Evolutionary conservation across 257 asterid species (phyloP).

Genomic region (Phtheirospermum japonicum): DNA sequence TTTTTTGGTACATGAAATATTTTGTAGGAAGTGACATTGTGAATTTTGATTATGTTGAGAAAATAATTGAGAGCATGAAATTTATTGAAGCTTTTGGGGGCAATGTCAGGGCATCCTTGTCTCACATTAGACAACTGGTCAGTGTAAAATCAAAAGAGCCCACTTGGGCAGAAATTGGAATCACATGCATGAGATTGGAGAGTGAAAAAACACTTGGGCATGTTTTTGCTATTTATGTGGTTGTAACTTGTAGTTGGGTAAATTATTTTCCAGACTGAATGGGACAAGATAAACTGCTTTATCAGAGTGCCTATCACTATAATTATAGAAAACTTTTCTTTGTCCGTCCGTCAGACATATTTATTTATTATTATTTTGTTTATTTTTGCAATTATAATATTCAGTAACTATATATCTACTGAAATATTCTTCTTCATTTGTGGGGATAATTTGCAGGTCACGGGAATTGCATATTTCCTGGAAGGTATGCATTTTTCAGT

Average conservation of each 20-base stretch:
- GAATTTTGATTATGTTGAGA: conserved; percentile 11
- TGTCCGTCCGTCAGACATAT: no score
- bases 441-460: conserved; percentile 74
- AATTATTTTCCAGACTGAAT: conserved; percentile 2
- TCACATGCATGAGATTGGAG: conserved; percentile 18
- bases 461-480: conserved; percentile 90
- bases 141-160: conserved; percentile 17
- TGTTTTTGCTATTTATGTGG: conserved; percentile 6
- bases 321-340: not conserved
- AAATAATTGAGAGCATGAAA: conserved; percentile 14
- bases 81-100: conserved; percentile 21
- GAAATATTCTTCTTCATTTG: conserved; percentile 32
- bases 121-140: conserved; percentile 25
- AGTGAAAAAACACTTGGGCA: conserved; percentile 14
- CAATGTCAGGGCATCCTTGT: conserved; percentile 17
- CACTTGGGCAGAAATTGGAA: conserved; percentile 20
- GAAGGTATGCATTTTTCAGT: conserved; percentile 65
- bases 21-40: conserved; percentile 16
- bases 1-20: not conserved
- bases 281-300: conserved; percentile 6
- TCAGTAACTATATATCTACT: conserved; percentile 20
- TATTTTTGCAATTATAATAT: not conserved
- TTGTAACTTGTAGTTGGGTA: conserved; percentile 12
- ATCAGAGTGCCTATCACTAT: not conserved
- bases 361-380: not conserved